A percentile compares a stretch with the other conserved stretches of the same genome.
phyloP scores from a whole-genome alignment of 1,284 basidiomycete species.

The Malassezia pachydermatis region DNA sequence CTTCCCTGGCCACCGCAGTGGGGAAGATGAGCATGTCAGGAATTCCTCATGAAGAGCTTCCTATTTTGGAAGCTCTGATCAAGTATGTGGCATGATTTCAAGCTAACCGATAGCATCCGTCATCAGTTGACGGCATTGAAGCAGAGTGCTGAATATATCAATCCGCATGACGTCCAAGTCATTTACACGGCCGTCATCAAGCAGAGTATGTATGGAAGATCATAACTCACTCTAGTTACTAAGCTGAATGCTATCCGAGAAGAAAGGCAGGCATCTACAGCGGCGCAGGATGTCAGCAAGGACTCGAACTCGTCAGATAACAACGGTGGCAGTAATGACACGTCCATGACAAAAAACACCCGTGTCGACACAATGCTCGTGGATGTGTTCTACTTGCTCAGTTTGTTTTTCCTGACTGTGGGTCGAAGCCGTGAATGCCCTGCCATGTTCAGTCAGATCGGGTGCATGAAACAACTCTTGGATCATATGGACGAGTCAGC shows the following conservation, averaged over 20 bases:
- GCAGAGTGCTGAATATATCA: constrained; percentile 76
- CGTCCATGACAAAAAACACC: constrained; percentile 25
- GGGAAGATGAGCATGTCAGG: constrained; percentile 30
- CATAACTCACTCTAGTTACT: constrained; percentile 58
- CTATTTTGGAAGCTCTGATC: constrained; percentile 88
- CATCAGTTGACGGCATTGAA: constrained; percentile 72
- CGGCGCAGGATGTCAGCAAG: constrained; percentile 10
- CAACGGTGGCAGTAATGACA: constrained; percentile 12
- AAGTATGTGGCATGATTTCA: constrained; percentile 55
- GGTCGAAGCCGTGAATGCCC: constrained; percentile 44
- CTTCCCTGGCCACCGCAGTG: constrained; percentile 1
- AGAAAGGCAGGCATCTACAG: constrained; percentile 30
- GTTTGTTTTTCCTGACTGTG: constrained; percentile 47
- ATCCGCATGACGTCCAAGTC: constrained; percentile 80
- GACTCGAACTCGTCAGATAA: not conserved
- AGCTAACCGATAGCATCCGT: constrained; percentile 66
- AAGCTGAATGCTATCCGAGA: constrained; percentile 84
- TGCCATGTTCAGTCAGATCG: constrained; percentile 42
- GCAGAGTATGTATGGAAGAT: constrained; percentile 58
- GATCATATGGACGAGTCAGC: constrained; percentile 46
- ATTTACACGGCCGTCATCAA: constrained; percentile 90
- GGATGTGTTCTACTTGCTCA: constrained; percentile 46
- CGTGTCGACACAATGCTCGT: constrained; percentile 46
- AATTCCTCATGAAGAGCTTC: constrained; percentile 58
- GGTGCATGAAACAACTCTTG: constrained; percentile 47